A percentile compares a stretch with the other conserved stretches of the same genome.
Conservation (phyloP, 176 grass and related monocot genomes). For the Raddia distichophylla region DNA sequence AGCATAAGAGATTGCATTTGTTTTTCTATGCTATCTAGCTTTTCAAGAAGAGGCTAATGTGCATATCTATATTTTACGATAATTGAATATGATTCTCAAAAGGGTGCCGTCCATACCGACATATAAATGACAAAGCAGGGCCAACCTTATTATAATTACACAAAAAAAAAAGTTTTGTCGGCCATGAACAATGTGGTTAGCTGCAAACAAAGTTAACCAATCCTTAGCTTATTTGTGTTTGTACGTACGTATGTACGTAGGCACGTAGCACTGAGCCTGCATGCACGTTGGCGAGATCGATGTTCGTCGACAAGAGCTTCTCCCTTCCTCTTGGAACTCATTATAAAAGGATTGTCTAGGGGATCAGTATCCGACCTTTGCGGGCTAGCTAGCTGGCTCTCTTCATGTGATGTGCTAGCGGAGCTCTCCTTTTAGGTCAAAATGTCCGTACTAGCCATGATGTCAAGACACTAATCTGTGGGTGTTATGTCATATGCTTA, state of each 20-base stretch:
- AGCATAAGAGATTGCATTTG: not conserved
- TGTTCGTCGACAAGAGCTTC: not conserved
- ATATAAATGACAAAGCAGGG: not conserved
- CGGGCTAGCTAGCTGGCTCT: not conserved
- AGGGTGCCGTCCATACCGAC: not conserved
- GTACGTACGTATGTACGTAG: too few relatives aligned
- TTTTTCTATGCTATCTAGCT: not conserved
- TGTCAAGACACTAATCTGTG: not conserved
- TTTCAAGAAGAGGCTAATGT: not conserved
- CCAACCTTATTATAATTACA: not conserved
- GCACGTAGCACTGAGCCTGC: not conserved
- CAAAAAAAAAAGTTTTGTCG: not conserved
- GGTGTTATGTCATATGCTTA: too few relatives aligned
- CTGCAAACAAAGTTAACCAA: not conserved
- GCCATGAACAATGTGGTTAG: not conserved
- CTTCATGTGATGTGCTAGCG: constrained; percentile 26
- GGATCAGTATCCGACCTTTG: constrained; percentile 30
- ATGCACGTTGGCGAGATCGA: not conserved
- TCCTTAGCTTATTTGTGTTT: not conserved
- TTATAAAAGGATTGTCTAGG: not conserved
- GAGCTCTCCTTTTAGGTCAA: constrained; percentile 29
- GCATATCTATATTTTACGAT: not conserved
- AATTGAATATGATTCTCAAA: not conserved
- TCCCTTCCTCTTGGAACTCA: constrained; percentile 39
- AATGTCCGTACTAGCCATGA: not conserved